These are phyloP conservation scores for Phytophthora ramorum DNA, from an alignment of 352 stramenopile species.

Conservation along the genomic window DNA sequence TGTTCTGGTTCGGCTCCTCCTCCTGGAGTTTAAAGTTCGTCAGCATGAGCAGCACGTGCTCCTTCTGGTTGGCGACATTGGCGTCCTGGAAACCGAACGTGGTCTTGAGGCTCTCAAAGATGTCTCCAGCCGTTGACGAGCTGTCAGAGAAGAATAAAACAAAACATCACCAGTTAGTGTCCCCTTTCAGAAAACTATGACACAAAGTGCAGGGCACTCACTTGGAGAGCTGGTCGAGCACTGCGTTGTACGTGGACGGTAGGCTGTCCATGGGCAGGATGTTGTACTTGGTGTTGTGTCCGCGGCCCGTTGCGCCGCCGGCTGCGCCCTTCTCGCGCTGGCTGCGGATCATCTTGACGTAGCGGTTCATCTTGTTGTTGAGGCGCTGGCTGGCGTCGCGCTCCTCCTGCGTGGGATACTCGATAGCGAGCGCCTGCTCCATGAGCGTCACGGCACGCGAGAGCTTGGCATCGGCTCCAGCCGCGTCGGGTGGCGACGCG, in stretches of 20 bases:
- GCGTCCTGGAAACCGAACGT: slow-evolving; percentile 97
- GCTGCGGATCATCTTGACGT: slow-evolving; percentile 89
- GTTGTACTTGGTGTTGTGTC: slow-evolving; percentile 67
- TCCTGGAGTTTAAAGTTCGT: slow-evolving; percentile 87
- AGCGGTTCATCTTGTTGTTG: slow-evolving; percentile 89
- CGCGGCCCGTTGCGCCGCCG: slow-evolving; percentile 33
- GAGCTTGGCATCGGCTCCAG: slow-evolving; percentile 69
- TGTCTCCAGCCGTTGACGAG: slow-evolving; percentile 64
- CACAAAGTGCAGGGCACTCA: slow-evolving; percentile 10
- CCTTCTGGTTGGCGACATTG: slow-evolving; percentile 81
- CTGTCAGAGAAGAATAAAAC: slow-evolving; percentile 29
- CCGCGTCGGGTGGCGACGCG: slow-evolving; percentile 55
- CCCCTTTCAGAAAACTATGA: neutral
- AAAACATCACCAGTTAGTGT: slow-evolving; percentile 12
- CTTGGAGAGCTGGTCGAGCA: slow-evolving; percentile 64
- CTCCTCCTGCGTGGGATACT: slow-evolving; percentile 78
- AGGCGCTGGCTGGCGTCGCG: slow-evolving; percentile 71
- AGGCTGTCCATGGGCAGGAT: slow-evolving; percentile 78
- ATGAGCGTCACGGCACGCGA: slow-evolving; percentile 77
- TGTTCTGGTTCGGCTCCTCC: slow-evolving; percentile 41
- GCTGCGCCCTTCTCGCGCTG: slow-evolving; percentile 66
- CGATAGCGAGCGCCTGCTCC: slow-evolving; percentile 77
- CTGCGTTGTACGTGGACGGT: slow-evolving; percentile 68
- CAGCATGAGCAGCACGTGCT: slow-evolving; percentile 81
- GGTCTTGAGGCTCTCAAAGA: slow-evolving; percentile 94